Evolutionary conservation across 192 early-diverging fungal genomes (phyloP).

Genomic region (Powellomyces hirtus): DNA sequence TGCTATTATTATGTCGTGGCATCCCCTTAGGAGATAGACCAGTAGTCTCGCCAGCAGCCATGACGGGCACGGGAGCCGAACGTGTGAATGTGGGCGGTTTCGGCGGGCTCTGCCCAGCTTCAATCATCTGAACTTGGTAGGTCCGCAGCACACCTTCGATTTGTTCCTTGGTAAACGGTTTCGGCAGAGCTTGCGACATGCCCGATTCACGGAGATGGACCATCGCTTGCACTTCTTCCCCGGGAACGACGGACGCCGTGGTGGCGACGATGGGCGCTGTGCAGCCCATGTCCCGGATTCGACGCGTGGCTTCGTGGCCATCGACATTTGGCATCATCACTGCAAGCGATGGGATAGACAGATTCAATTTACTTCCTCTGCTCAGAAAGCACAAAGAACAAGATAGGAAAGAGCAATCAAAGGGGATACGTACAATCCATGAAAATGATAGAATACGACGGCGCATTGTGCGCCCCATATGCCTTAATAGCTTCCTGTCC

Average conservation of each 20-base stretch:
- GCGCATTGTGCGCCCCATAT: constrained; percentile 4
- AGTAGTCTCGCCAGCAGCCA: too few species aligned
- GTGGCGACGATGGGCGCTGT: constrained; percentile 21
- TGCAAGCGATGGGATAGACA: not conserved
- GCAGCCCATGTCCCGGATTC: constrained; percentile 11
- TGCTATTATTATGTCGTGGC: too few species aligned
- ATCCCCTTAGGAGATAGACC: too few species aligned
- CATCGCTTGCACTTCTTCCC: constrained; percentile 15
- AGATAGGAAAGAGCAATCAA: not conserved
- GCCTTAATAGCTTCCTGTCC: constrained; percentile 21
- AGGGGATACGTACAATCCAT: constrained; percentile 15
- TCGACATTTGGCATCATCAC: constrained; percentile 22
- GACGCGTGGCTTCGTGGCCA: constrained; percentile 27
- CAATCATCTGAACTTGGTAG: not conserved
- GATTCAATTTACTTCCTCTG: too few species aligned
- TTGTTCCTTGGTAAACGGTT: constrained; percentile 23
- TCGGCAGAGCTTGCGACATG: constrained; percentile 12
- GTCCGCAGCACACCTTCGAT: not conserved
- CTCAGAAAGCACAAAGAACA: not conserved
- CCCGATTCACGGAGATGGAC: constrained; percentile 3
- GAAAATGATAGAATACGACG: constrained; percentile 7
- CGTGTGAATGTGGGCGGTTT: too few species aligned
- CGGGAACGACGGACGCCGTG: constrained; percentile 20
- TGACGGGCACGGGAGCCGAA: too few species aligned
- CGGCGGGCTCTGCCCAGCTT: too few species aligned